Percentiles rank a stretch among this genome's conserved stretches.
These are phyloP conservation scores for Talaromyces sp. DNA, from an alignment of 2,329 filamentous ascomycete species.

Conservation along the genomic window DNA sequence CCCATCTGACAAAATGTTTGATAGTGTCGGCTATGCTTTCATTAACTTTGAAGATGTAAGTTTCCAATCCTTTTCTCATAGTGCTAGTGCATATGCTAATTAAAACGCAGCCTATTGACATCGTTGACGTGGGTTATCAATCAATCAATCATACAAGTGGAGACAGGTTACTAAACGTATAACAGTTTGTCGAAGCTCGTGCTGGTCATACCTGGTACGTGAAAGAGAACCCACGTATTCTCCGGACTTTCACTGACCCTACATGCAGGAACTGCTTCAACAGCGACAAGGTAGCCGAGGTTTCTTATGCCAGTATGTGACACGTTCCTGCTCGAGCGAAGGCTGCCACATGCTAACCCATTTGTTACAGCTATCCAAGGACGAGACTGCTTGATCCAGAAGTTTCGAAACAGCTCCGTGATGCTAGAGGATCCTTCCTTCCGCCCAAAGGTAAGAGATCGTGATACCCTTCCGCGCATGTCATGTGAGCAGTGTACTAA, in stretches of 20 bases:
- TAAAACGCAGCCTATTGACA: constrained; percentile 58
- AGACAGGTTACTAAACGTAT: not conserved
- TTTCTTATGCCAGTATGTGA: constrained; percentile 86
- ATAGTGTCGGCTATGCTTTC: constrained; percentile 93
- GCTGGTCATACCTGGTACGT: constrained; percentile 65
- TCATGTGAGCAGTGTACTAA: not conserved
- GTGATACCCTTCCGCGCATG: constrained; percentile 33
- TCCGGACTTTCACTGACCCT: constrained; percentile 10
- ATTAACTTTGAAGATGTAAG: constrained; percentile 85
- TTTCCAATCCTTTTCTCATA: constrained; percentile 8
- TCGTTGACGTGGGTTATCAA: constrained; percentile 58
- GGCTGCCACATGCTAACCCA: not conserved
- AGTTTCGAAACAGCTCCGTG: constrained; percentile 94
- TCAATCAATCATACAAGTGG: not conserved
- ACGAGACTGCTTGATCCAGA: constrained; percentile 81
- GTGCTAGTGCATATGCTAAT: constrained; percentile 33
- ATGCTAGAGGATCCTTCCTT: constrained; percentile 82
- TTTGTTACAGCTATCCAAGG: constrained; percentile 71
- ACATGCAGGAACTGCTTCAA: constrained; percentile 68
- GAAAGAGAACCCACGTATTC: constrained; percentile 8
- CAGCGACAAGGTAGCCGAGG: constrained; percentile 77
- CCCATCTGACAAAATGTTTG: not conserved
- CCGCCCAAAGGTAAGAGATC: constrained; percentile 65
- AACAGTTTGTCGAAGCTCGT: constrained; percentile 65
- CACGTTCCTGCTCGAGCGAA: not conserved